Evolutionary conservation across 208 protist species (phyloP), one percentile per base, ranked within the genome.

Genomic region (Wallacemonas rigidus): DNA sequence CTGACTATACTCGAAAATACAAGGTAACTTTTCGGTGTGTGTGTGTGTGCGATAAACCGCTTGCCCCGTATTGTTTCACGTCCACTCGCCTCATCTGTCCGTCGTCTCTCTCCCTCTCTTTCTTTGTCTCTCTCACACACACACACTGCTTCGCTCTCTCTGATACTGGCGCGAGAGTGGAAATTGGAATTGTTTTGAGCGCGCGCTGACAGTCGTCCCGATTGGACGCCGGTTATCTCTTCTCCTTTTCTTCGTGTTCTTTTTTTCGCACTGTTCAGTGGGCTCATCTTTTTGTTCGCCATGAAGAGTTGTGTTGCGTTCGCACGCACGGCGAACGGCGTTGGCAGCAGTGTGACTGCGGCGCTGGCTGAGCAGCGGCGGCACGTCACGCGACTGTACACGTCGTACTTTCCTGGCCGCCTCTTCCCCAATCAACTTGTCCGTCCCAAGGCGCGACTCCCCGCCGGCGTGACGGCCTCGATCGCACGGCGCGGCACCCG

Each of bases 341-440:
- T 11, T 17, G 51, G 6, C 3, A 14, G 44, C 63, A 14, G 38
- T 43, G 39, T 44, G 44, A 45, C 41, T 5, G 26, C 57, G 63
- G 64, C 79, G 1, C 74, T 96, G 60, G 15, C 26, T 9, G 78
- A 83, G 69, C 85, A 85, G 61, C 71, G 77, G 7, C 85, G 89
- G 1, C 72, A 63, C 77, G 76, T 93, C 39, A 97, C 89, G 26
- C 83, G 92, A 12, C 77, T 97, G 26, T 97, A 97, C 79, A 95
- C 92, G 9, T 95, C 90, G 15, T 97, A 86, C 74, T 97, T 88
- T 75, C 70, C 82, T 6, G 90, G 88, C 1, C 74, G 87, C 38
- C 76, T 94, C 3, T 95, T 85, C 43, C 92, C 92, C 0, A 90
- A 74, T 57, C 92, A 97, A 65, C 71, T 97, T 4, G 88, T 94